Percentiles rank a stretch among this genome's conserved stretches.
Evolutionary conservation across 2,329 filamentous ascomycete genomes (phyloP).

Genomic region (Phyllosticta capitalensis): DNA sequence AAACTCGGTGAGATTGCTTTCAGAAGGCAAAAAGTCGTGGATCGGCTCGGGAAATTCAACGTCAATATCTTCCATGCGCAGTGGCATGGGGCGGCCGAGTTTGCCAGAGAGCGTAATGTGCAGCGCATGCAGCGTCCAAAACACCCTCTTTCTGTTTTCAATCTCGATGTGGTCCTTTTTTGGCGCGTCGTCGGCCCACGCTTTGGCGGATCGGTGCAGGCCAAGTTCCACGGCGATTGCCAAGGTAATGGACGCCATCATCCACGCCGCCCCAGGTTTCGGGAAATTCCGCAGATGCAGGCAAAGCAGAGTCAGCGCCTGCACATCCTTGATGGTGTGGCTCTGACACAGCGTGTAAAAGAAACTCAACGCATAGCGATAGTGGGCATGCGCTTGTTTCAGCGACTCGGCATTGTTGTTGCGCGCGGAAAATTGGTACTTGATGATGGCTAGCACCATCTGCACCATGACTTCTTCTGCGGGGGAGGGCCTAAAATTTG

Average conservation of each 20-base stretch:
- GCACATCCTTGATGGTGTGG: conserved; percentile 56
- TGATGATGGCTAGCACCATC: conserved; percentile 70
- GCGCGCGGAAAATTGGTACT: conserved; percentile 65
- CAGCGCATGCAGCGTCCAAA: conserved; percentile 62
- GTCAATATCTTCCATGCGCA: conserved; percentile 67
- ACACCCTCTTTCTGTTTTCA: conserved; percentile 69
- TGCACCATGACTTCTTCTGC: conserved; percentile 63
- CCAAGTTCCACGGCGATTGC: conserved; percentile 64
- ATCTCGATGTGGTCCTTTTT: conserved; percentile 50
- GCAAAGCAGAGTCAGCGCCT: conserved; percentile 64
- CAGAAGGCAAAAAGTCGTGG: conserved; percentile 58
- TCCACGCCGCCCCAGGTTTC: conserved; percentile 65
- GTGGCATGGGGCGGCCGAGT: conserved; percentile 66
- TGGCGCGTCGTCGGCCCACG: conserved; percentile 38
- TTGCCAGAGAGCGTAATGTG: conserved; percentile 63
- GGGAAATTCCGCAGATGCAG: conserved; percentile 67
- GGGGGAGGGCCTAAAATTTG: conserved; percentile 49
- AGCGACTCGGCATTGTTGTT: conserved; percentile 51
- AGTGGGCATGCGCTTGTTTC: conserved; percentile 63
- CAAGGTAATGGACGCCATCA: conserved; percentile 56
- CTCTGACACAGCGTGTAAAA: conserved; percentile 56
- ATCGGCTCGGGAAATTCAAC: conserved; percentile 65
- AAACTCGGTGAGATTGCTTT: conserved; percentile 29
- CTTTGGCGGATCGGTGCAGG: conserved; percentile 61
- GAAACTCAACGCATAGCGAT: conserved; percentile 63